Percentiles rank a stretch among this genome's conserved stretches.
Evolutionary conservation across 31 red algal genomes (phyloP).

Genomic region (Odonthalia washingtoniensis): DNA sequence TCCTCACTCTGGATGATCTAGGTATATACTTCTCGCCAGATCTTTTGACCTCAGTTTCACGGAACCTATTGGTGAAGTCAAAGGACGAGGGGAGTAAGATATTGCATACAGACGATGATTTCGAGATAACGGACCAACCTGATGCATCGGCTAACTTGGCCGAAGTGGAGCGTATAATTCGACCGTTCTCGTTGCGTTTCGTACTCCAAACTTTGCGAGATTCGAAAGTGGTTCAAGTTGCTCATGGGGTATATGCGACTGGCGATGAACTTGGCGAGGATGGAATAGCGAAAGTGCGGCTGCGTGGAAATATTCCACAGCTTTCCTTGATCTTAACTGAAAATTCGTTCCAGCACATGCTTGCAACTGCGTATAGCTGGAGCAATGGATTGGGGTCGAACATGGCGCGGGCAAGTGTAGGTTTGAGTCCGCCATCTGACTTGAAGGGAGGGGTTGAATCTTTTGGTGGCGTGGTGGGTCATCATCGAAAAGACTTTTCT

Average conservation of each 20-base stretch:
- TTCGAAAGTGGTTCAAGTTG: slow-evolving; percentile 70
- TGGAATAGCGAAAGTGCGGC: slow-evolving; percentile 67
- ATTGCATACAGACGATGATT: no score
- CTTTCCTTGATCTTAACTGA: slow-evolving; percentile 66
- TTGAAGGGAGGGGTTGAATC: no score
- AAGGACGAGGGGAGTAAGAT: background rate
- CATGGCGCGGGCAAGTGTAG: no score
- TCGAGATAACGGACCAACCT: background rate
- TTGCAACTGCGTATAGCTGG: slow-evolving; percentile 55
- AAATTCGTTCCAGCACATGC: slow-evolving; percentile 61
- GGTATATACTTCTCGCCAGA: slow-evolving; percentile 71
- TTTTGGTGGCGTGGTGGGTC: no score
- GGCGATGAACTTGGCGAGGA: slow-evolving; percentile 13
- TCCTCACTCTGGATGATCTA: slow-evolving; percentile 74
- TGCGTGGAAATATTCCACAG: slow-evolving; percentile 66
- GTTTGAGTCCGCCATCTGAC: no score
- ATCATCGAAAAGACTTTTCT: no score
- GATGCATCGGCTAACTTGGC: slow-evolving; percentile 5
- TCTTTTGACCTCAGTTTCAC: slow-evolving; percentile 51
- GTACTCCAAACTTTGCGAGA: slow-evolving; percentile 77
- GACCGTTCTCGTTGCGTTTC: slow-evolving; percentile 71
- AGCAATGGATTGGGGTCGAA: slow-evolving; percentile 2
- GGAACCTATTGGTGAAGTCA: background rate
- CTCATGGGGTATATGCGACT: slow-evolving; percentile 36
- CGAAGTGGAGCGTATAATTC: slow-evolving; percentile 65